phyloP scores from a whole-genome alignment of 2,329 filamentous ascomycete species.

The Talaromyces atroroseus region DNA sequence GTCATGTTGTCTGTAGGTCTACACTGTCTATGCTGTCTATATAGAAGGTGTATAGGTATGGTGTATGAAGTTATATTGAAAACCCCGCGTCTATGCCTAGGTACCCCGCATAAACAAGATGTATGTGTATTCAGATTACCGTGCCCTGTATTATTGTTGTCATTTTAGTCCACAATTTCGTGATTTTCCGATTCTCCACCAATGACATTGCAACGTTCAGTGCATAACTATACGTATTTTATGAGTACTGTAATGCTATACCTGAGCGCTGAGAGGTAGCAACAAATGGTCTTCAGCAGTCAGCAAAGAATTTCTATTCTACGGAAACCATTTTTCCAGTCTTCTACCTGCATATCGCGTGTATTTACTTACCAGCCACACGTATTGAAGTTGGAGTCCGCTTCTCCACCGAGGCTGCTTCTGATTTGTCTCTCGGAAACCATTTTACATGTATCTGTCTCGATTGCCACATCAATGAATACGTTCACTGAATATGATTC shows the following conservation, averaged over 20 bases:
- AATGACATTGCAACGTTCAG: too few relatives aligned
- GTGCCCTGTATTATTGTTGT: neutral
- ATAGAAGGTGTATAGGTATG: neutral
- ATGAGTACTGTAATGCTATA: too few relatives aligned
- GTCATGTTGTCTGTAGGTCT: neutral
- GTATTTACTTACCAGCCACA: neutral
- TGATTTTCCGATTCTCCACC: neutral
- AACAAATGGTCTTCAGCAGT: too few relatives aligned
- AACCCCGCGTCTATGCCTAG: neutral
- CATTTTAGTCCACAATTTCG: neutral
- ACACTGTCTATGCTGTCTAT: neutral
- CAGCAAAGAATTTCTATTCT: too few relatives aligned
- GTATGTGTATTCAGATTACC: neutral
- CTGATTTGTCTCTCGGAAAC: conserved; percentile 15
- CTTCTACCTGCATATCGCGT: too few relatives aligned
- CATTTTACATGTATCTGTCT: conserved; percentile 10
- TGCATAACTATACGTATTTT: too few relatives aligned
- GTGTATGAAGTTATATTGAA: neutral
- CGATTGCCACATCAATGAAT: neutral
- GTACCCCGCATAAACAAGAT: neutral
- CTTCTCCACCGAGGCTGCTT: neutral
- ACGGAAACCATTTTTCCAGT: conserved; percentile 5
- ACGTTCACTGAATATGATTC: too few relatives aligned
- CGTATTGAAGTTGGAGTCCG: neutral
- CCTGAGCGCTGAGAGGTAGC: too few relatives aligned